A percentile compares a stretch with the other conserved stretches of the same genome.
These are phyloP conservation scores for Clonostachys rhizophaga DNA, from an alignment of 2,329 filamentous ascomycete species.

Conservation along the genomic window DNA sequence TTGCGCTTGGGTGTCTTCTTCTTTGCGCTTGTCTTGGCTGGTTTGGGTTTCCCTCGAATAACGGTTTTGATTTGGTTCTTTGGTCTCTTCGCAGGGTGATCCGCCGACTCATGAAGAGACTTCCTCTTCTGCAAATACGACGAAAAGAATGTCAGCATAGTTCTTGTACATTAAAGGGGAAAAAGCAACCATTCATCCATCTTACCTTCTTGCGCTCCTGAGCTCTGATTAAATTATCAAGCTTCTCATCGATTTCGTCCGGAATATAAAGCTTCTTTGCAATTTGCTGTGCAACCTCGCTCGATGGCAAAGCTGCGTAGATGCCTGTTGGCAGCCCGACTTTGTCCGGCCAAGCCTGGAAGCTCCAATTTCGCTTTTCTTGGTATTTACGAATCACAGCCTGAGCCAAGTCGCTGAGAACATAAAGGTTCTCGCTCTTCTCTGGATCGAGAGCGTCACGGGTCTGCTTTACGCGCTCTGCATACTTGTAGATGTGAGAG, in stretches of 20 bases:
- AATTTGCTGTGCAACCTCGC: constrained; percentile 77
- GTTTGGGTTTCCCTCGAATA: constrained; percentile 26
- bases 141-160: constrained; percentile 14
- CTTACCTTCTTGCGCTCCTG: constrained; percentile 70
- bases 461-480: constrained; percentile 88
- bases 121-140: constrained; percentile 46
- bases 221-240: constrained; percentile 63
- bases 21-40: constrained; percentile 18
- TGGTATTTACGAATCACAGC: constrained; percentile 80
- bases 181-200: neutral
- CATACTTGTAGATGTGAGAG: constrained; percentile 84
- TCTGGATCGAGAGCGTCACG: constrained; percentile 69
- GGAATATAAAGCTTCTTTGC: constrained; percentile 82
- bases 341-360: constrained; percentile 79
- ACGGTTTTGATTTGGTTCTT: constrained; percentile 29
- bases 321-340: constrained; percentile 75
- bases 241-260: constrained; percentile 67
- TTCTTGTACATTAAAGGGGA: neutral
- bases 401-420: constrained; percentile 83
- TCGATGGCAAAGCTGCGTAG: constrained; percentile 70
- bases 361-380: constrained; percentile 78
- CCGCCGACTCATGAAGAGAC: constrained; percentile 41
- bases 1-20: constrained; percentile 24
- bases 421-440: constrained; percentile 72
- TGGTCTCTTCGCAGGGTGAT: constrained; percentile 32